Percentiles rank a stretch among this genome's conserved stretches.
These are phyloP conservation scores for Coemansia sp. DNA, from an alignment of 192 early-diverging fungal genomes.

Conservation along the genomic window DNA sequence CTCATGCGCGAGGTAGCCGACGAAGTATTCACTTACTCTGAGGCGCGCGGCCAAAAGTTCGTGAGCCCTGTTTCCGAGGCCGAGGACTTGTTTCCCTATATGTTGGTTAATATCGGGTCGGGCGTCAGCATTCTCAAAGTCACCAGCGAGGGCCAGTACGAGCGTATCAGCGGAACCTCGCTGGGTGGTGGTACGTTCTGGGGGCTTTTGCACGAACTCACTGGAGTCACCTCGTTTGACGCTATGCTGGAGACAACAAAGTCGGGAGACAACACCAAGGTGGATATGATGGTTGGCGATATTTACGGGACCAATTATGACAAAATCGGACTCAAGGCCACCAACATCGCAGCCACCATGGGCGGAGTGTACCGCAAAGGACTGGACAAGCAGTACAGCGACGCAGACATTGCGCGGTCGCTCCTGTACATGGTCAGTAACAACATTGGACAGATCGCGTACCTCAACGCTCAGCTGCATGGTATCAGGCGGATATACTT, in stretches of 20 bases:
- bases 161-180: conserved; percentile 86
- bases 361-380: conserved; percentile 93
- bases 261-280: conserved; percentile 88
- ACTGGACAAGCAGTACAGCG: conserved; percentile 65
- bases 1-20: conserved; percentile 88
- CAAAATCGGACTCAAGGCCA: conserved; percentile 90
- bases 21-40: conserved; percentile 93
- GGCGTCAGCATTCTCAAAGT: conserved; percentile 97
- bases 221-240: conserved; percentile 87
- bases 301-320: conserved; percentile 92
- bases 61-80: conserved; percentile 40
- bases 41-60: conserved; percentile 70
- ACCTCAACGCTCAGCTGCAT: conserved; percentile 93
- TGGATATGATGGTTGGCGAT: conserved; percentile 90
- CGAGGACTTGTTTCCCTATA: conserved; percentile 82
- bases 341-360: conserved; percentile 94
- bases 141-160: conserved; percentile 80
- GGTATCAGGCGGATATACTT: conserved; percentile 91
- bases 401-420: conserved; percentile 85
- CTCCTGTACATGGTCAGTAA: conserved; percentile 96
- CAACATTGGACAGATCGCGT: conserved; percentile 99
- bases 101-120: conserved; percentile 97
- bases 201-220: conserved; percentile 89
- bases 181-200: conserved; percentile 96
- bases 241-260: conserved; percentile 87